Evolutionary conservation across 441 rosid genomes (phyloP).

Genomic region (Manihot esculenta): DNA sequence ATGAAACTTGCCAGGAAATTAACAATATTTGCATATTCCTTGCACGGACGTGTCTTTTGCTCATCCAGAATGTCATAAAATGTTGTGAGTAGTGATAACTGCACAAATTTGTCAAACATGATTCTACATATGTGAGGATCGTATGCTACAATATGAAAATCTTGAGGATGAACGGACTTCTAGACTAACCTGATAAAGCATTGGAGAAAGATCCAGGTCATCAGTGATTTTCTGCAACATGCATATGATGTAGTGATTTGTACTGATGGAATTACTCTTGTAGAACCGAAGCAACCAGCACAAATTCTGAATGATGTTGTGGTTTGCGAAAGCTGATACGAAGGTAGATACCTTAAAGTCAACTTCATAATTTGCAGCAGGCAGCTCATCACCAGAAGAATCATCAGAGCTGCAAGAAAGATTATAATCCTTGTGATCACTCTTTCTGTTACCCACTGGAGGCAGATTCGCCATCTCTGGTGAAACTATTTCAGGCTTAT

Average conservation of each 20-base stretch:
- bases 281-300: conserved; percentile 96
- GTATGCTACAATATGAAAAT: conserved; percentile 3
- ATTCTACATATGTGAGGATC: conserved; percentile 16
- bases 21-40: conserved; percentile 61
- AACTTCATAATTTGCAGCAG: conserved; percentile 68
- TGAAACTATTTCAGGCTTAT: conserved; percentile 37
- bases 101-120: conserved; percentile 33
- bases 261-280: conserved; percentile 63
- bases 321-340: conserved; percentile 80
- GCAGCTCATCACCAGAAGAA: conserved; percentile 74
- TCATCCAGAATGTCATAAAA: conserved; percentile 82
- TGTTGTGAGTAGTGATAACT: conserved; percentile 77
- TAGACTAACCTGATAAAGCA: conserved; percentile 86
- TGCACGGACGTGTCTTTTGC: conserved; percentile 67
- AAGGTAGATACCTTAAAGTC: conserved; percentile 82
- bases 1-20: conserved; percentile 64
- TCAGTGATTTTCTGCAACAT: conserved; percentile 77
- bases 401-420: conserved; percentile 50
- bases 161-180: conserved; percentile 3
- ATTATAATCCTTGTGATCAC: conserved; percentile 43
- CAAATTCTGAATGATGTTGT: conserved; percentile 73
- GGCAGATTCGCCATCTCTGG: conserved; percentile 36
- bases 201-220: conserved; percentile 87
- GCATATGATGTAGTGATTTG: conserved; percentile 62
- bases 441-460: conserved; percentile 32